Conservation (phyloP, 1,284 basidiomycete species). For the Xerocomus minutiporus region DNA sequence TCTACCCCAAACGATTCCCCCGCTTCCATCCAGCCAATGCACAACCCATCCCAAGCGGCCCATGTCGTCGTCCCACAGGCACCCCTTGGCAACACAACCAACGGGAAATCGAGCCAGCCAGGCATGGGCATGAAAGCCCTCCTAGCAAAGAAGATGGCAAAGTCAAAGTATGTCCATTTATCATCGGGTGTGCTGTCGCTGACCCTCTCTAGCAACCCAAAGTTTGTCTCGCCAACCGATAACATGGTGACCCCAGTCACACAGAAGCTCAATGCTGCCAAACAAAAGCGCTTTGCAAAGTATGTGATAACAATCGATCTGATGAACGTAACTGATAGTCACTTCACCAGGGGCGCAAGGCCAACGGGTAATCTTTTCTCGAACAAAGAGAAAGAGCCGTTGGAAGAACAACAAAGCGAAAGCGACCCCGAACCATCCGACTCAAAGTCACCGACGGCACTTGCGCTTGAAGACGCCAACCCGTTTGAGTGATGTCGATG, state of each 20-base stretch:
- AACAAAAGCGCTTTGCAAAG: conserved; percentile 91
- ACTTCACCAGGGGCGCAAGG: conserved; percentile 45
- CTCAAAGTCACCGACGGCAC: conserved; percentile 27
- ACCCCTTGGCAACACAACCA: conserved; percentile 63
- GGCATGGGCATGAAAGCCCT: conserved; percentile 87
- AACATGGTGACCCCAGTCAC: conserved; percentile 89
- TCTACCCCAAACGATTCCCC: conserved; percentile 65
- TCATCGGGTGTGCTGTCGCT: conserved; percentile 1
- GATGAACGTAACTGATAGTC: conserved; percentile 7
- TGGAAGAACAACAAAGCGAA: conserved; percentile 39
- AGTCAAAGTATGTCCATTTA: conserved; percentile 58
- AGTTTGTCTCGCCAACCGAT: conserved; percentile 87
- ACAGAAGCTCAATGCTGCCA: conserved; percentile 82
- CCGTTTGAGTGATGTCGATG: conserved; percentile 43
- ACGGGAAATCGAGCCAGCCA: conserved; percentile 47
- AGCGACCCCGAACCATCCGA: conserved; percentile 23
- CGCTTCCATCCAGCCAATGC: conserved; percentile 68
- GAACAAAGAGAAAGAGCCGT: conserved; percentile 36
- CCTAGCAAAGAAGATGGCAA: conserved; percentile 83
- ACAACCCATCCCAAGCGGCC: conserved; percentile 78
- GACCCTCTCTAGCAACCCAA: conserved; percentile 54
- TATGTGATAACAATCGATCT: conserved; percentile 38
- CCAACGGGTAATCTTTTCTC: conserved; percentile 57
- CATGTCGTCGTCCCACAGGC: conserved; percentile 74
- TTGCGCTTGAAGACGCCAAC: conserved; percentile 50